A percentile compares a stretch with the other conserved stretches of the same genome.
phyloP scores from a whole-genome alignment of 164 flowering plant species.

The Magnolia kwangsiensis region DNA sequence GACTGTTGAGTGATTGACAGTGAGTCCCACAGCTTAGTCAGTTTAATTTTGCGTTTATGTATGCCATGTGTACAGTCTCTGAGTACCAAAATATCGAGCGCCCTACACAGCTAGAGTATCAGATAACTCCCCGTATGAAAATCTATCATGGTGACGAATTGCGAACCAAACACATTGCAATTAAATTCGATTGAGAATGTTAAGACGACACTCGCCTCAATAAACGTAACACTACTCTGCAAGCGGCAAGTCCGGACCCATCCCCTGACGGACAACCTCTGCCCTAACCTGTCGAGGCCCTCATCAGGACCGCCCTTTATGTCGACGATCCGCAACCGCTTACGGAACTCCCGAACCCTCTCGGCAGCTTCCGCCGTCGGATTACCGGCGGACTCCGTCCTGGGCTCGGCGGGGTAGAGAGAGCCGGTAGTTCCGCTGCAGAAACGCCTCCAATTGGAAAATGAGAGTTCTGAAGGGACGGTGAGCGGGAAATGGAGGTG shows the following conservation, averaged over 20 bases:
- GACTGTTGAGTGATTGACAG: too few relatives aligned
- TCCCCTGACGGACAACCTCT: slow-evolving; percentile 59
- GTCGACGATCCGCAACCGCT: slow-evolving; percentile 60
- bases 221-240: slow-evolving; percentile 80
- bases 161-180: background rate
- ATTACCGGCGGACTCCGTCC: slow-evolving; percentile 23
- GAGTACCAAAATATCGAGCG: background rate
- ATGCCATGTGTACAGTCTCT: background rate
- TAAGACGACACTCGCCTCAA: slow-evolving; percentile 46
- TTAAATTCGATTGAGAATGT: background rate
- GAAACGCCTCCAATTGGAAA: slow-evolving; percentile 20
- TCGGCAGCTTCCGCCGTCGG: slow-evolving; percentile 17
- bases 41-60: background rate
- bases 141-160: background rate
- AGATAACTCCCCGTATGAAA: background rate
- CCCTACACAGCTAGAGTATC: background rate
- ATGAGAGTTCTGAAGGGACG: background rate
- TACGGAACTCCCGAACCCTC: slow-evolving; percentile 58
- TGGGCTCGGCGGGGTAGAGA: slow-evolving; percentile 35
- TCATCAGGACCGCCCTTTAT: slow-evolving; percentile 72
- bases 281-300: slow-evolving; percentile 66
- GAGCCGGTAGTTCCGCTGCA: slow-evolving; percentile 33
- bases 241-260: slow-evolving; percentile 91
- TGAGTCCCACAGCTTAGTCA: too few relatives aligned
- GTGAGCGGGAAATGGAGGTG: slow-evolving; percentile 3